Conservation (phyloP, 805 yeast species). For the Teunomyces kruisii region DNA sequence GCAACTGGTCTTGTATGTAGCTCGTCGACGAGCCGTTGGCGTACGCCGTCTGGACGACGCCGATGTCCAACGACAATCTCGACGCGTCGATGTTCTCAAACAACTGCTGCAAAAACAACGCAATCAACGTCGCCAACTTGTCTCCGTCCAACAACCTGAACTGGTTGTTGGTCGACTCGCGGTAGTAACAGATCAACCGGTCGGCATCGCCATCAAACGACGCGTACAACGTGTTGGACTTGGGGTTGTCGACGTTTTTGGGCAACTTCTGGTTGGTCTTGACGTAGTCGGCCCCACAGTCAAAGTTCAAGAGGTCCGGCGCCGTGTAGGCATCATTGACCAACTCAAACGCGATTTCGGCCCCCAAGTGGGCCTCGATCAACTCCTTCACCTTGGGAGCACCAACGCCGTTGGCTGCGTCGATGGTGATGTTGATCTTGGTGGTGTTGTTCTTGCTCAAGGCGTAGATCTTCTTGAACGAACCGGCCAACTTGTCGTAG, state of each 20-base stretch:
- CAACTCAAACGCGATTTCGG: conserved; percentile 39
- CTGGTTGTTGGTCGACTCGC: conserved; percentile 24
- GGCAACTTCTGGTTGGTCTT: conserved; percentile 87
- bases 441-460: conserved; percentile 13
- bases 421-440: conserved; percentile 59
- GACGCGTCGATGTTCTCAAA: conserved; percentile 47
- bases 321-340: conserved; percentile 55
- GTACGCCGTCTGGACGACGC: conserved; percentile 96
- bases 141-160: conserved; percentile 86
- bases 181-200: conserved; percentile 79
- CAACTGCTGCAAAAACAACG: conserved; percentile 58
- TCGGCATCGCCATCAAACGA: conserved; percentile 98
- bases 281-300: conserved; percentile 95
- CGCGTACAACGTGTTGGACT: conserved; percentile 56
- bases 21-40: conserved; percentile 92
- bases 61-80: conserved; percentile 49
- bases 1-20: conserved; percentile 58
- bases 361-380: conserved; percentile 38
- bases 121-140: conserved; percentile 83
- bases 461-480: conserved; percentile 48
- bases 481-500: conserved; percentile 56
- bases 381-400: conserved; percentile 66
- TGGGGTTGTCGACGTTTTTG: conserved; percentile 45
- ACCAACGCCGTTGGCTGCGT: conserved; percentile 97
- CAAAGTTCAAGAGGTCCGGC: conserved; percentile 64